Evolutionary conservation across 2,329 filamentous ascomycete genomes (phyloP), one percentile per base, ranked within the genome.

Genomic region (Calonectria pseudoreteaudii): DNA sequence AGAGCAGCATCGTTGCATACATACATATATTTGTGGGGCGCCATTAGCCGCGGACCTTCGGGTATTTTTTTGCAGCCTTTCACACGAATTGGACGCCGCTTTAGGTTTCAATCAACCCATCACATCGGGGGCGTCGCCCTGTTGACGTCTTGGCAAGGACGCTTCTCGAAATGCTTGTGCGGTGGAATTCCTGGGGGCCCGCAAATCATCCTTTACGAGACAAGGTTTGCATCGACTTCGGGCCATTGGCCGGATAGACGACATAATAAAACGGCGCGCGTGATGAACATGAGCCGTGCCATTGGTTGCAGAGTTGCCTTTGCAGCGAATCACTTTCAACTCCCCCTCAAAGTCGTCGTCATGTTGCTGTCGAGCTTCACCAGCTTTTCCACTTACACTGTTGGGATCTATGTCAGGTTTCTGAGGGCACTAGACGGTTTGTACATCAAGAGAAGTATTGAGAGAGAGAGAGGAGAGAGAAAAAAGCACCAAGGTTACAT

Each of bases 41-140:
- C 44, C 44, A 13, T 47, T 18, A 34, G 28, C 52, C 28, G 30
- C 52, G 52, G 52, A 56, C 16, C 28, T 30, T 56, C 30, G 28
- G 52, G 2, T n/a, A 6, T 50, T 20, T 34, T 28, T 6, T 8
- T 28, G 26, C 18, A 18, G 31, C n/a, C 23, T 34, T 34, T 28
- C n/a, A 41, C n/a, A 41, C 34, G 36, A 23, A 47, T 6, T 47
- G 44, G 44, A 20, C 23, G 44, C 44, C 10, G 44, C 38, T 62
- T 62, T 62, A 28, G 23, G 56, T 62, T 62, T 62, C 56, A 26
- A 18, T 62, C 56, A 62, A 62, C 16, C 56, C 56, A 38, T 62
- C 36, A 28, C 34, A 41, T 60, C 56, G 34, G 31, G 53, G 56
- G 31, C 34, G n/a, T 26, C n/a, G 56, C 34, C 56, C 34, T 60